phyloP scores from a whole-genome alignment of 129 eudicot genomes.

The Centella asiatica region DNA sequence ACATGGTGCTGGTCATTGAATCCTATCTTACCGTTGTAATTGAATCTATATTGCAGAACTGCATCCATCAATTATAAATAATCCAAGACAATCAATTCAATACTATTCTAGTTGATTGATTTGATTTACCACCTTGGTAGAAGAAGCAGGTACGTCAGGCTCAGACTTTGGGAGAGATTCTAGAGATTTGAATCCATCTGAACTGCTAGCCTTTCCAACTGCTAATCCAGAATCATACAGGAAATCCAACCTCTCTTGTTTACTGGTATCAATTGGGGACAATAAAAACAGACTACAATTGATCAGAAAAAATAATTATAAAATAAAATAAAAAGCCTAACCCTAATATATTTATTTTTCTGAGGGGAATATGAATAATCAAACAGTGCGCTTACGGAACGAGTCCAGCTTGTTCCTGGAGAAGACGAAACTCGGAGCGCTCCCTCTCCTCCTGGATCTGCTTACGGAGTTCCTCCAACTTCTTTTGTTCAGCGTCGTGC shows the following conservation, averaged over 20 bases:
- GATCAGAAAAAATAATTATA: background rate
- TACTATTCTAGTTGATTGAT: too few relatives aligned
- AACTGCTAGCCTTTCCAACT: constrained; percentile 45
- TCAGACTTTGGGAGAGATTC: constrained; percentile 41
- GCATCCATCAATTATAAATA: too few relatives aligned
- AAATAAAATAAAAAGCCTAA: background rate
- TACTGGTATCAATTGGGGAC: constrained; percentile 27
- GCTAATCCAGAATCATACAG: constrained; percentile 83
- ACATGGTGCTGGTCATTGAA: too few relatives aligned
- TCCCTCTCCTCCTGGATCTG: constrained; percentile 88
- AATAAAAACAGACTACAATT: too few relatives aligned
- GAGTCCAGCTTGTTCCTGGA: constrained; percentile 91
- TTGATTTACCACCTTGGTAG: constrained; percentile 31
- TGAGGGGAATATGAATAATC: background rate
- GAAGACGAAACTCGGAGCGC: constrained; percentile 73
- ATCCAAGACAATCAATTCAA: too few relatives aligned
- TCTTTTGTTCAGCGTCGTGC: constrained; percentile 79
- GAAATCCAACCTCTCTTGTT: constrained; percentile 88
- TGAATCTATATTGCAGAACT: too few relatives aligned
- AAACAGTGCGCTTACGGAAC: constrained; percentile 37
- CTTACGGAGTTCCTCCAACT: constrained; percentile 84
- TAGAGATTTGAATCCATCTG: constrained; percentile 58
- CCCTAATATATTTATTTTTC: background rate
- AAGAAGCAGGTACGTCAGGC: constrained; percentile 28
- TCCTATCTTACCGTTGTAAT: too few relatives aligned